Evolutionary conservation across 352 stramenopile genomes (phyloP).

Genomic region (Phytopythium vexans): DNA sequence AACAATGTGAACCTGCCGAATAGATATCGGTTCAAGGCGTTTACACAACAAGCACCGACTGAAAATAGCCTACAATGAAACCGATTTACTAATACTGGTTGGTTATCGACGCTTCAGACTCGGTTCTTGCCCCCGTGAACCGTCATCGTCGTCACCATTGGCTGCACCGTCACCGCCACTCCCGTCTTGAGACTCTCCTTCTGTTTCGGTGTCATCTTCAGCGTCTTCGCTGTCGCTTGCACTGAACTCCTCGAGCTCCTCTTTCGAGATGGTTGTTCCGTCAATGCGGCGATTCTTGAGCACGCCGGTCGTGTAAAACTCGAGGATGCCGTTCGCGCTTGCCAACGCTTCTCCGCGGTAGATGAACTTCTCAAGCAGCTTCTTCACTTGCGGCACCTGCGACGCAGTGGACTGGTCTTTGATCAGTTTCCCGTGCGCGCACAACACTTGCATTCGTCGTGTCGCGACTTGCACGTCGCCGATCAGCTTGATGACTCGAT

Average conservation of each 20-base stretch:
- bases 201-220: slow-evolving; percentile 14
- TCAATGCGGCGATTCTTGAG: slow-evolving; percentile 71
- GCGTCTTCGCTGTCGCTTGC: slow-evolving; percentile 19
- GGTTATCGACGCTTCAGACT: background rate
- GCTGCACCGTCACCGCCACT: background rate
- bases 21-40: too few species aligned
- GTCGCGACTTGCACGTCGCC: slow-evolving; percentile 57
- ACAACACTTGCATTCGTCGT: slow-evolving; percentile 57
- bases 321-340: slow-evolving; percentile 45
- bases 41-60: too few species aligned
- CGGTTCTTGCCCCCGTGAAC: slow-evolving; percentile 1
- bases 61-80: too few species aligned
- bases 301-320: slow-evolving; percentile 58
- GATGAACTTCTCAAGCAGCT: slow-evolving; percentile 55
- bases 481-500: slow-evolving; percentile 50
- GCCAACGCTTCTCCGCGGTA: slow-evolving; percentile 55
- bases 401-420: slow-evolving; percentile 46
- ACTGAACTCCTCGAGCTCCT: slow-evolving; percentile 21
- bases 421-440: slow-evolving; percentile 56
- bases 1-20: too few species aligned
- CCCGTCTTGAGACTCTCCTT: slow-evolving; percentile 10
- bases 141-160: slow-evolving; percentile 2
- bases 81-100: too few species aligned
- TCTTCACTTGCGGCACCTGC: slow-evolving; percentile 67
- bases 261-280: slow-evolving; percentile 52